Percentiles rank a stretch among this genome's conserved stretches.
phyloP scores from a whole-genome alignment of 1,139 yeast species.

The Yamadazyma blattariae region DNA sequence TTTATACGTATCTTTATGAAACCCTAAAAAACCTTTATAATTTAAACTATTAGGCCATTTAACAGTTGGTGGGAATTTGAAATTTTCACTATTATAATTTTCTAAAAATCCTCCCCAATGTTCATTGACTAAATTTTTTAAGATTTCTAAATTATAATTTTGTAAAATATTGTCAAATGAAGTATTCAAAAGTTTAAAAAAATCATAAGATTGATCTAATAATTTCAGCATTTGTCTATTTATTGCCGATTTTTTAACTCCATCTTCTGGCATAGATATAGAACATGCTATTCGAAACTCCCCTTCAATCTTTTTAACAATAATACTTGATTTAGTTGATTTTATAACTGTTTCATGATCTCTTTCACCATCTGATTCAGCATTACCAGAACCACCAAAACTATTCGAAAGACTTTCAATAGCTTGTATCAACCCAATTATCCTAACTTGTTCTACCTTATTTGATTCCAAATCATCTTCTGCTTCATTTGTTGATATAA shows the following conservation, averaged over 20 bases:
- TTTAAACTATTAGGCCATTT: constrained; percentile 40
- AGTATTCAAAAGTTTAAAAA: constrained; percentile 28
- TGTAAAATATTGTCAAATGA: constrained; percentile 18
- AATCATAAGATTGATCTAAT: constrained; percentile 21
- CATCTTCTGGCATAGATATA: constrained; percentile 16
- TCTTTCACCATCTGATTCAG: background rate
- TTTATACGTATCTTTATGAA: constrained; percentile 22
- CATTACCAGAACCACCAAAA: constrained; percentile 2
- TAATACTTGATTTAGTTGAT: constrained; percentile 24
- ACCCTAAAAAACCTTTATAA: constrained; percentile 36
- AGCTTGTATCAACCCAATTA: constrained; percentile 40
- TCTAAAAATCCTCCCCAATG: constrained; percentile 32
- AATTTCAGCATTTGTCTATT: constrained; percentile 27
- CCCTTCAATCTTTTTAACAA: constrained; percentile 26
- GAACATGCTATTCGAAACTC: constrained; percentile 29
- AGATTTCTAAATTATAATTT: constrained; percentile 16
- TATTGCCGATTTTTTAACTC: constrained; percentile 20
- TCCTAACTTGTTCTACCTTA: constrained; percentile 25
- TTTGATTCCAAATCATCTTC: constrained; percentile 12
- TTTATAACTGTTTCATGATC: constrained; percentile 21
- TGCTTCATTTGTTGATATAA: constrained; percentile 18
- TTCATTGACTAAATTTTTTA: constrained; percentile 18
- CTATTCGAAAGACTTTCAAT: constrained; percentile 19
- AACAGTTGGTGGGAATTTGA: constrained; percentile 22
- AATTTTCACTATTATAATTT: constrained; percentile 25